Percentiles rank a stretch among this genome's conserved stretches.
These are phyloP conservation scores for Trifolium fragiferum DNA, from an alignment of 306 rosid genomes.

Conservation along the genomic window DNA sequence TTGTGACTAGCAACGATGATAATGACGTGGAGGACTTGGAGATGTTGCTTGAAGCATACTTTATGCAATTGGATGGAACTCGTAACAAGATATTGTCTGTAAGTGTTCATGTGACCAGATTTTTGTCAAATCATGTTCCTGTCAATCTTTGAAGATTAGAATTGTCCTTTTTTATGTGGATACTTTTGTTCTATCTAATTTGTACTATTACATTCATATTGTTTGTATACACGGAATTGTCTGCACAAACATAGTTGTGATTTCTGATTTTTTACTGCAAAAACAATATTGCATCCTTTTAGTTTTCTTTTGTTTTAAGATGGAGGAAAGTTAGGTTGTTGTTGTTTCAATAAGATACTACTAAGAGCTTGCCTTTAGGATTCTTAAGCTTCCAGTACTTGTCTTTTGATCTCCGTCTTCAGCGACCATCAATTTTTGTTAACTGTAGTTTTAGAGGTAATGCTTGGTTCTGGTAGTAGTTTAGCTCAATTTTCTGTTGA, in stretches of 20 bases:
- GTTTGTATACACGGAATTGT: not conserved
- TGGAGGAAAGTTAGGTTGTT: conserved; percentile 21
- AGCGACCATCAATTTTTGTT: conserved; percentile 13
- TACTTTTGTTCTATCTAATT: not conserved
- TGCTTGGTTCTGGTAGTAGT: conserved; percentile 20
- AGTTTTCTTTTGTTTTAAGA: conserved; percentile 23
- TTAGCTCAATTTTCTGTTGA: conserved; percentile 15
- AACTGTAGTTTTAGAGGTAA: not conserved
- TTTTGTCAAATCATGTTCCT: conserved; percentile 12
- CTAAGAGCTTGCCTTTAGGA: conserved; percentile 9
- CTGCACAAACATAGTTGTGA: not conserved
- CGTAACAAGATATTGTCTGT: conserved; percentile 98
- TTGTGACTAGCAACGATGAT: conserved; percentile 70
- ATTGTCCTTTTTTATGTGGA: conserved; percentile 6
- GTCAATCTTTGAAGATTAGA: conserved; percentile 29
- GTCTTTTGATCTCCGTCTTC: conserved; percentile 1
- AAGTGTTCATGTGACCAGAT: conserved; percentile 47
- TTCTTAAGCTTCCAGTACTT: conserved; percentile 9
- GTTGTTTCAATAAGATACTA: not conserved
- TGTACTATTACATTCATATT: not conserved
- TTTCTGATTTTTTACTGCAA: not conserved
- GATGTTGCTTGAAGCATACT: conserved; percentile 99
- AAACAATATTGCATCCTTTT: conserved; percentile 18
- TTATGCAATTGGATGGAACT: conserved; percentile 96
- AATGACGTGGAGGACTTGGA: conserved; percentile 93